Conservation (phyloP, 2,329 filamentous ascomycete species). For the Aspergillus oerlinghausenensis region DNA sequence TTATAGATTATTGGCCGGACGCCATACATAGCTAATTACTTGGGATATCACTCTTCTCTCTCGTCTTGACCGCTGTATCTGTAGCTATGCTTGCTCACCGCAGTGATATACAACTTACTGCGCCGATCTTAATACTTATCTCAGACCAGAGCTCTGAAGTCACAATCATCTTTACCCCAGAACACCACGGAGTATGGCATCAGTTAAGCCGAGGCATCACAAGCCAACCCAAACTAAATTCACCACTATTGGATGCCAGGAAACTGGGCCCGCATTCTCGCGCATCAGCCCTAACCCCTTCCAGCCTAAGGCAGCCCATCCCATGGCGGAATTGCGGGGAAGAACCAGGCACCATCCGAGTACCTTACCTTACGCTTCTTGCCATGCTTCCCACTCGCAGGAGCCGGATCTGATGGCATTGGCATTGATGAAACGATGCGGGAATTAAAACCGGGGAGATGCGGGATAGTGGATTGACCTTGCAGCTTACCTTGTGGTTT, state of each 20-base stretch:
- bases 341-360: not conserved
- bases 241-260: not conserved
- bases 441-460: not conserved
- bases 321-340: not conserved
- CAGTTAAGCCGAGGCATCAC: constrained; percentile 6
- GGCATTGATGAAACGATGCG: not conserved
- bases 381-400: not conserved
- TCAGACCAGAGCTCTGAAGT: not conserved
- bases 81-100: not conserved
- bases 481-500: not conserved
- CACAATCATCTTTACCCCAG: not conserved
- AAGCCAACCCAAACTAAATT: constrained; percentile 1
- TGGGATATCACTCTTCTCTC: not conserved
- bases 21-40: not conserved
- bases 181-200: not conserved
- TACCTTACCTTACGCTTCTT: not conserved
- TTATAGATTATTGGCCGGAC: not conserved
- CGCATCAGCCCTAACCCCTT: not conserved
- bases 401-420: not conserved
- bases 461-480: not conserved
- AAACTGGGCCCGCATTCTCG: not conserved
- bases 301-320: not conserved
- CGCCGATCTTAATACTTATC: not conserved
- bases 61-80: not conserved
- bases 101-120: not conserved